Conservation (phyloP, 176 grass and related monocot species). For the Paspalum notatum region DNA sequence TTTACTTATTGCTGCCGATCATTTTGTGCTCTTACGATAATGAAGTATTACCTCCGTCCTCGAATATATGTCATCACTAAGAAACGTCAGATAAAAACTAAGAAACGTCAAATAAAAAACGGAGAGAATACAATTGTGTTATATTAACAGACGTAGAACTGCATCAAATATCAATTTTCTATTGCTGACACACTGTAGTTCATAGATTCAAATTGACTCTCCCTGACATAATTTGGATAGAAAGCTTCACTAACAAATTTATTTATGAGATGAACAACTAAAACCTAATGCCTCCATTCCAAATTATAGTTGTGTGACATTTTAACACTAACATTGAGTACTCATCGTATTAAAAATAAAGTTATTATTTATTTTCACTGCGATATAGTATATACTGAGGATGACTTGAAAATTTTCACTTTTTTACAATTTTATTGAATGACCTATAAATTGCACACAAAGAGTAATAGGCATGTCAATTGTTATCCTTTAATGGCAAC, state of each 20-base stretch:
- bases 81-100: too few species aligned
- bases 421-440: too few species aligned
- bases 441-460: too few species aligned
- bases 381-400: too few species aligned
- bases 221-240: not conserved
- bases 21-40: not conserved
- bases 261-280: slow-evolving; percentile 8
- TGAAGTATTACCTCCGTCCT: not conserved
- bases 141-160: not conserved
- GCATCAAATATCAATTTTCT: not conserved
- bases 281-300: not conserved
- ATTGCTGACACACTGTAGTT: not conserved
- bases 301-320: too few species aligned
- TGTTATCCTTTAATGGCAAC: slow-evolving; percentile 9
- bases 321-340: too few species aligned
- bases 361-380: too few species aligned
- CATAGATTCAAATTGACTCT: not conserved
- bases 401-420: too few species aligned
- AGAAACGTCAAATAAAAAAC: too few species aligned
- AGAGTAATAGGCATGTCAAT: not conserved
- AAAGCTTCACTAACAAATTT: not conserved
- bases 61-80: too few species aligned
- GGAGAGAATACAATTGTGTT: not conserved
- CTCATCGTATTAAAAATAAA: too few species aligned
- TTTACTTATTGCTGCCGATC: not conserved